Base-by-base conservation (phyloP, 192 early-diverging fungal genomes). In the Umbelopsis sp. region DNA sequence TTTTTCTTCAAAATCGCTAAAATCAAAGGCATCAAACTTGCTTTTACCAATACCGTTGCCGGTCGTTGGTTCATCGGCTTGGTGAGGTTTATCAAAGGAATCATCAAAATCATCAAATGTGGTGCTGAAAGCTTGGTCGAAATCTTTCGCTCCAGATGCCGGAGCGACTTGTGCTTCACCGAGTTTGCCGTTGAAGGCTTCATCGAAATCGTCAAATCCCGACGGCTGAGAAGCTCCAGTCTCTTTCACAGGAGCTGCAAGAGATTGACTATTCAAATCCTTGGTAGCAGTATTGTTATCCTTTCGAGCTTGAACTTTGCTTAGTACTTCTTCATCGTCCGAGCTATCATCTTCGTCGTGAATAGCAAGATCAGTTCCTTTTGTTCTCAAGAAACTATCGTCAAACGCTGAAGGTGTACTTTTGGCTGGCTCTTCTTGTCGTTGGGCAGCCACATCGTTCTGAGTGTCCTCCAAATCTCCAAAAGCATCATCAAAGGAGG, bases 131-230 rank as follows among this genome's bases (percentile, higher is more conserved):
- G 70, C 54, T 36, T 34, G 21, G 25, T 52, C 70, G 54, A 71
- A 71, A 22, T 26, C 49, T n/a, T 53, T 59, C 2, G 53, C 34
- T 59, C 41, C 32, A 2, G 56, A 29, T 34, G 54, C 31, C 2
- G 49, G 29, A 25, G 43, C 53, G 20, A 41, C 38, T 17, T 52
- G 31, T 14, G 54, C 70, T 14, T 54, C 36, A 12, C 31, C 21
- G 22, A 70, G 26, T 21, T 53, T 59, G 38, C 53, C 53, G 50
- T 14, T 41, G 38, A 71, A 71, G 4, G 54, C 70, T 20, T 51
- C 20, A 16, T 71, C 70, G 21, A 71, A 71, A 41, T 71, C 70
- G 36, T 71, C 70, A 25, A 59, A 52, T 41, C 56, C 56, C 0
- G 70, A 24, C 43, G 59, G 43, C 26, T 50, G 31, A n/a, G 70